Evolutionary conservation across 2,329 filamentous ascomycete genomes (phyloP).

Genomic region (Colletotrichum falcatum): DNA sequence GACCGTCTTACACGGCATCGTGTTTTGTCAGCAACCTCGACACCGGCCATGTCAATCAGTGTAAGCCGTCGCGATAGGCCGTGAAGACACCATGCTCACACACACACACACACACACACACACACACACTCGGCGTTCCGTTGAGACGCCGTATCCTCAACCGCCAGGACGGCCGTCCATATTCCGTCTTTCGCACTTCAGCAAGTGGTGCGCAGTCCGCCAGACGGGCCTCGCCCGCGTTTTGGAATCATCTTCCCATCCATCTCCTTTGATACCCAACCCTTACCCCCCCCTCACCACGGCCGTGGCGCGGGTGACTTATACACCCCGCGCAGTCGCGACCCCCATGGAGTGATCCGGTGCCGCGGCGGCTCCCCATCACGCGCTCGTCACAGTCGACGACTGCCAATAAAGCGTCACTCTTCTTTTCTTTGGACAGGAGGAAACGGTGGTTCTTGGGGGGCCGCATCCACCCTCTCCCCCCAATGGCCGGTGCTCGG

Average conservation of each 20-base stretch:
- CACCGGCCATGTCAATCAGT: slow-evolving; percentile 19
- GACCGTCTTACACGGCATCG: slow-evolving; percentile 17
- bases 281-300: neutral
- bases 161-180: neutral
- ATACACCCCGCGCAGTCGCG: neutral
- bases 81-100: slow-evolving; percentile 6
- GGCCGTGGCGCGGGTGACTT: slow-evolving; percentile 14
- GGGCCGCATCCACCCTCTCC: neutral
- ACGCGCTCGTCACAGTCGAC: slow-evolving; percentile 12
- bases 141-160: slow-evolving; percentile 4
- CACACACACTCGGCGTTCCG: slow-evolving; percentile 16
- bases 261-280: neutral
- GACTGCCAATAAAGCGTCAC: neutral
- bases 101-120: slow-evolving; percentile 4
- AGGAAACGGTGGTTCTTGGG: neutral
- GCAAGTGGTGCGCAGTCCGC: neutral
- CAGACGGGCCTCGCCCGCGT: slow-evolving; percentile 20
- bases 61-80: slow-evolving; percentile 9
- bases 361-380: slow-evolving; percentile 10
- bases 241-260: slow-evolving; percentile 16
- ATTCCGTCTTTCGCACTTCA: neutral
- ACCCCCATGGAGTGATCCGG: neutral
- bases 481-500: slow-evolving; percentile 29
- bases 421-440: neutral
- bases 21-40: neutral